Evolutionary conservation across 2,329 filamentous ascomycete genomes (phyloP).

Genomic region (Paracoccidioides brasiliensis): DNA sequence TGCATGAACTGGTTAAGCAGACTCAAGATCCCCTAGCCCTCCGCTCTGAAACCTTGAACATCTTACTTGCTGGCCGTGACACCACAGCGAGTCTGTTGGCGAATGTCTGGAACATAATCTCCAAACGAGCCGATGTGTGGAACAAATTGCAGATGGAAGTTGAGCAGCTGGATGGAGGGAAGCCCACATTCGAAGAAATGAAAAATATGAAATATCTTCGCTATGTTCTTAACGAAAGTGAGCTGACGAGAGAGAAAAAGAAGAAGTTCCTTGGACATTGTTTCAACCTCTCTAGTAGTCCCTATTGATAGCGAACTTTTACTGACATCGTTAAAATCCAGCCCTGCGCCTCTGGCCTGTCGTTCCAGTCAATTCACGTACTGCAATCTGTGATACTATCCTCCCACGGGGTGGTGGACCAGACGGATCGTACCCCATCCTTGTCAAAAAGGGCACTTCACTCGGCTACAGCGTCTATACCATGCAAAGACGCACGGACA

Average conservation of each 20-base stretch:
- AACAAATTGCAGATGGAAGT: conserved; percentile 62
- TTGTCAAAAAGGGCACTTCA: conserved; percentile 35
- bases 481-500: conserved; percentile 39
- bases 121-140: conserved; percentile 54
- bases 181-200: conserved; percentile 60
- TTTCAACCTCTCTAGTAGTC: not conserved
- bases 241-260: not conserved
- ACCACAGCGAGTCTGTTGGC: conserved; percentile 72
- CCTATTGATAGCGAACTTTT: not conserved
- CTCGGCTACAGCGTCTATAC: conserved; percentile 39
- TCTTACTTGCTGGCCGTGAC: conserved; percentile 70
- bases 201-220: conserved; percentile 77
- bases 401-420: conserved; percentile 52
- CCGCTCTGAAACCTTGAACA: conserved; percentile 44
- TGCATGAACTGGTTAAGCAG: conserved; percentile 42
- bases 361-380: conserved; percentile 65
- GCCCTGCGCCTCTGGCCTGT: conserved; percentile 60
- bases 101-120: conserved; percentile 71
- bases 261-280: not conserved
- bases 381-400: conserved; percentile 58
- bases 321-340: not conserved
- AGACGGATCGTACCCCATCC: conserved; percentile 33
- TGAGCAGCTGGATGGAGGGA: conserved; percentile 47
- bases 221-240: conserved; percentile 56
- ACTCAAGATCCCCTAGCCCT: conserved; percentile 35